These are phyloP conservation scores for Rhodosporidiobolus sp. DNA, from an alignment of 768 basidiomycete genomes.

Conservation along the genomic window DNA sequence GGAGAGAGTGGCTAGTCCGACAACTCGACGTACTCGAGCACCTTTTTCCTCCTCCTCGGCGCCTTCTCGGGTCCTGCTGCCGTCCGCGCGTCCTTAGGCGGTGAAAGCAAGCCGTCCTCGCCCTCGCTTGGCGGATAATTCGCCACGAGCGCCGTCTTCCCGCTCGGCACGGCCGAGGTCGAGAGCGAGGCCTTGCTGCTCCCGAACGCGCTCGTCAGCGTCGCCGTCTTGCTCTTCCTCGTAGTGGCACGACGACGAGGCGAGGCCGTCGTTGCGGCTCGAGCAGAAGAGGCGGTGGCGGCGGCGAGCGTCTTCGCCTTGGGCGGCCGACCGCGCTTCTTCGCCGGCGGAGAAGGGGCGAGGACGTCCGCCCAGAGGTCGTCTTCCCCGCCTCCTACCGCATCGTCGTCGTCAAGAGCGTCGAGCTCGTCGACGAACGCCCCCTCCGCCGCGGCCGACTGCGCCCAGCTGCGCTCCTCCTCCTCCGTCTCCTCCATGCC, in stretches of 20 bases:
- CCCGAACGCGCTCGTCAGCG: neutral
- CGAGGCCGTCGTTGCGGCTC: neutral
- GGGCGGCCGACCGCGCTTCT: neutral
- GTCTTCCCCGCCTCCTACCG: neutral
- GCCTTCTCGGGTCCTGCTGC: neutral
- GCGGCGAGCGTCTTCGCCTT: neutral
- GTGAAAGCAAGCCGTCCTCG: neutral
- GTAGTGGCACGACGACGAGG: neutral
- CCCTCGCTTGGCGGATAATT: neutral
- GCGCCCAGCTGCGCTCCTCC: slow-evolving; percentile 27
- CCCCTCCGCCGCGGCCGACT: slow-evolving; percentile 9
- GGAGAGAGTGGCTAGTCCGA: neutral
- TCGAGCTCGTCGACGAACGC: slow-evolving; percentile 4
- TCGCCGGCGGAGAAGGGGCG: neutral
- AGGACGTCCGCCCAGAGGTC: neutral
- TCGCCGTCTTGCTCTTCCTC: neutral
- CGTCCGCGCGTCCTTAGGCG: neutral
- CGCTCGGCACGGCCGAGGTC: neutral
- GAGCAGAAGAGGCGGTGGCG: neutral
- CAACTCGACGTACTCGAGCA: slow-evolving; percentile 21
- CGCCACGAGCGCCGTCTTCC: too few species aligned
- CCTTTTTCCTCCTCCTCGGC: neutral
- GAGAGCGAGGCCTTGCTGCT: slow-evolving; percentile 6
- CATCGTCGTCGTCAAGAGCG: neutral
- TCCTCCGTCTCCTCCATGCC: slow-evolving; percentile 18